These are phyloP conservation scores for Xylaria sp. DNA, from an alignment of 2,329 filamentous ascomycete species.

Conservation along the genomic window DNA sequence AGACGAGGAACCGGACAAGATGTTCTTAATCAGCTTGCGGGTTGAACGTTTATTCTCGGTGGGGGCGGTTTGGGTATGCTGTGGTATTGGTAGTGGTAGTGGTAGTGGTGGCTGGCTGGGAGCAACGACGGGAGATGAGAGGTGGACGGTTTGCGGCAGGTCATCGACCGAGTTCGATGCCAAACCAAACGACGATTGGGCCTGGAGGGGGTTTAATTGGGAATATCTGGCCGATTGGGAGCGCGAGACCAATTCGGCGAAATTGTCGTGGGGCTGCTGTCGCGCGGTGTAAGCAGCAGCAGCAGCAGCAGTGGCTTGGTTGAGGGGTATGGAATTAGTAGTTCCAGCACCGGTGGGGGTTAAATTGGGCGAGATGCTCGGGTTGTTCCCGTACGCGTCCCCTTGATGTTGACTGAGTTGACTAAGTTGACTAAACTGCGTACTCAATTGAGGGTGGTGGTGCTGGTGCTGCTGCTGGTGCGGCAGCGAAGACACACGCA, in stretches of 20 bases:
- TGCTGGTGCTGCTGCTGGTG: conserved; percentile 34
- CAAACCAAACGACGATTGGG: conserved; percentile 40
- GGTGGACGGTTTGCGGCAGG: conserved; percentile 38
- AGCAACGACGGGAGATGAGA: conserved; percentile 31
- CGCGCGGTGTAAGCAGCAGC: conserved; percentile 36
- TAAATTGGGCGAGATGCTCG: conserved; percentile 29
- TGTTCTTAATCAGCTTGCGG: conserved; percentile 57
- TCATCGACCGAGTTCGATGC: conserved; percentile 48
- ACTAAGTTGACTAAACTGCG: conserved; percentile 10
- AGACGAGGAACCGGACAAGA: conserved; percentile 50
- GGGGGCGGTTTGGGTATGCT: conserved; percentile 35
- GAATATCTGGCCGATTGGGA: conserved; percentile 57
- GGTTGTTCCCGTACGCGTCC: conserved; percentile 31
- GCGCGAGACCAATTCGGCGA: conserved; percentile 51
- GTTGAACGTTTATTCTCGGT: conserved; percentile 52
- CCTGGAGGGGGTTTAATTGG: conserved; percentile 39
- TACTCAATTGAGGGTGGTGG: conserved; percentile 35
- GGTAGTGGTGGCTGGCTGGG: conserved; percentile 30
- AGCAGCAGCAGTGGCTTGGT: conserved; percentile 41
- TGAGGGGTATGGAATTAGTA: conserved; percentile 41
- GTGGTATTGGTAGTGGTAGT: conserved; percentile 25
- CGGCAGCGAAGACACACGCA: conserved; percentile 14
- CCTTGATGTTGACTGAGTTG: conserved; percentile 31
- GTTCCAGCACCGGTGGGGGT: conserved; percentile 22
- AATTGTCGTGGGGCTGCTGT: conserved; percentile 46